Evolutionary conservation across 805 yeast species (phyloP).

Genomic region (Tetrapisispora iriomotensis): DNA sequence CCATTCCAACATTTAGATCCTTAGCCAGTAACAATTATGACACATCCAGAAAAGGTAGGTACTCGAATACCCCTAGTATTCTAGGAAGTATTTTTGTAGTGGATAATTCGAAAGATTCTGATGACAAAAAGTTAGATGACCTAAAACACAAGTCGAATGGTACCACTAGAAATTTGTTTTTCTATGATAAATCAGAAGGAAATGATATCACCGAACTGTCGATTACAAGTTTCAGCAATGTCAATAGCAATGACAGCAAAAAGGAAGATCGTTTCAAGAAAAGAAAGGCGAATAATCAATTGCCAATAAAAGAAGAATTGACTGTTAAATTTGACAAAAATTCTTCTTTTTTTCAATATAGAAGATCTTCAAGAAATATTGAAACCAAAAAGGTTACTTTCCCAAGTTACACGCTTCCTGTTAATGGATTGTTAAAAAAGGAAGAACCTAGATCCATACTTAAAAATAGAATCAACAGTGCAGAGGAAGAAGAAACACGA

Average conservation of each 20-base stretch:
- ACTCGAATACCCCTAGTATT: slow-evolving; percentile 11
- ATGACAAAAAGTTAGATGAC: too few species aligned
- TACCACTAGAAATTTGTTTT: too few species aligned
- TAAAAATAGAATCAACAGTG: slow-evolving; percentile 29
- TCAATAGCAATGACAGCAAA: background rate
- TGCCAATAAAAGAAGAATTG: slow-evolving; percentile 1
- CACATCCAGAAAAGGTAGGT: slow-evolving; percentile 1
- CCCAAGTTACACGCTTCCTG: background rate
- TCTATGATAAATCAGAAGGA: slow-evolving; percentile 9
- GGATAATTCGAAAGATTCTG: too few species aligned
- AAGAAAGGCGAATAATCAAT: slow-evolving; percentile 1
- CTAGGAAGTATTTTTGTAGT: slow-evolving; percentile 11
- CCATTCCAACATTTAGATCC: slow-evolving; percentile 39
- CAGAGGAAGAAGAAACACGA: slow-evolving; percentile 28
- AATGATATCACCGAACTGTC: slow-evolving; percentile 7
- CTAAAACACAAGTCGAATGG: too few species aligned
- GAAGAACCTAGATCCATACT: slow-evolving; percentile 28
- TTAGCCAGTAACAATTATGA: background rate
- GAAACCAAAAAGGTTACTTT: background rate
- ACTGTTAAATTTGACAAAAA: slow-evolving; percentile 1
- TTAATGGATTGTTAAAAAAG: background rate
- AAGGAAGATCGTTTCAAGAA: background rate
- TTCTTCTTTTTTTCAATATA: slow-evolving; percentile 1
- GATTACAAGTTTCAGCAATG: background rate
- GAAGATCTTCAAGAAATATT: background rate